phyloP scores from a whole-genome alignment of 139 green algal genomes.

The Volvox africanus region DNA sequence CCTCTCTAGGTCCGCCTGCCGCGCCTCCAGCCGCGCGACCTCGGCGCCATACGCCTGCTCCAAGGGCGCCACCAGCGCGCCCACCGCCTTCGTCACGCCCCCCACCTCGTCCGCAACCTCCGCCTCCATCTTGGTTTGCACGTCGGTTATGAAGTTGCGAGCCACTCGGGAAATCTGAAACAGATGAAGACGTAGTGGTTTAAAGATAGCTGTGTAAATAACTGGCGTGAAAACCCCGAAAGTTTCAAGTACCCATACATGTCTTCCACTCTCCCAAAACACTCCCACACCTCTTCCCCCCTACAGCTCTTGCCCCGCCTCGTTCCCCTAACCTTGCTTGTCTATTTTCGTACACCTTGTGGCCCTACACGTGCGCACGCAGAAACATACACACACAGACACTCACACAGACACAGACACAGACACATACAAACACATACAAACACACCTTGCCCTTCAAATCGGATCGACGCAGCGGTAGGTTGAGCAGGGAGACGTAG shows the following conservation, averaged over 20 bases:
- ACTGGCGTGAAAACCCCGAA: no score
- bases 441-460: slow-evolving; percentile 86
- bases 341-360: no score
- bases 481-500: slow-evolving; percentile 87
- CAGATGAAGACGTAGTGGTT: background rate
- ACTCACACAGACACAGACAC: background rate
- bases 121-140: slow-evolving; percentile 67
- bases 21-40: slow-evolving; percentile 50
- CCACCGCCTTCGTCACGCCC: background rate
- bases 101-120: slow-evolving; percentile 53
- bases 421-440: background rate
- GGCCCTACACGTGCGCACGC: no score
- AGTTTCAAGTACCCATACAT: no score
- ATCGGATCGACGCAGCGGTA: slow-evolving; percentile 81
- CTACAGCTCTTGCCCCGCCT: no score
- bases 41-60: slow-evolving; percentile 33
- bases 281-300: no score
- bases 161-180: slow-evolving; percentile 57
- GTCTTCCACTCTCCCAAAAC: no score
- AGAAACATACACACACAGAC: background rate
- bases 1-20: slow-evolving; percentile 5
- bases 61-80: slow-evolving; percentile 39
- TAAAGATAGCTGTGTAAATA: no score
- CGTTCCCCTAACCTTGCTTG: no score
- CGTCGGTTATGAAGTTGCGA: slow-evolving; percentile 61